Percentiles rank a stretch among this genome's conserved stretches.
These are phyloP conservation scores for Fraxinus ornus DNA, from an alignment of 305 asterid species.

Conservation along the genomic window DNA sequence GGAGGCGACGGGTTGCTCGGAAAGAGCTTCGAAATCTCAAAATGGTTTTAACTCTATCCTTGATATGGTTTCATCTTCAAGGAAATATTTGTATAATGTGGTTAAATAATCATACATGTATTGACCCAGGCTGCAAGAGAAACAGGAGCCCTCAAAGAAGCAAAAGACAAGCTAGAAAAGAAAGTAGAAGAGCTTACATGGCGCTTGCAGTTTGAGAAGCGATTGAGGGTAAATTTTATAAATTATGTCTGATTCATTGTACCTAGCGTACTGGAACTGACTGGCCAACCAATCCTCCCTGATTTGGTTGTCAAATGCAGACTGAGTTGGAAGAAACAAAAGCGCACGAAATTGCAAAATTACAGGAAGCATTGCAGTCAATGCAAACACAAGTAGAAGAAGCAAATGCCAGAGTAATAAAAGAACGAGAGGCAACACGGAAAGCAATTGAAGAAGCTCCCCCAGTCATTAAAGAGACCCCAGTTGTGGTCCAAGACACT, in stretches of 20 bases:
- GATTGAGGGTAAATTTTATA: conserved; percentile 63
- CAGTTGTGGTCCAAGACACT: conserved; percentile 87
- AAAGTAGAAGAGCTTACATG: conserved; percentile 99
- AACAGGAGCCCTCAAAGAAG: conserved; percentile 98
- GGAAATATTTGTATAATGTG: background rate
- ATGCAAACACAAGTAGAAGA: conserved; percentile 84
- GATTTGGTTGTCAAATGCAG: conserved; percentile 45
- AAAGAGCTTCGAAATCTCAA: conserved; percentile 86
- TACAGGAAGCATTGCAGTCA: conserved; percentile 75
- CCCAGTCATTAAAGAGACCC: conserved; percentile 94
- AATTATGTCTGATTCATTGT: background rate
- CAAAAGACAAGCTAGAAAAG: conserved; percentile 98
- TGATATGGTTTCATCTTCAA: conserved; percentile 25
- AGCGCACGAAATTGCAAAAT: conserved; percentile 77
- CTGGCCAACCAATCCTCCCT: conserved; percentile 23
- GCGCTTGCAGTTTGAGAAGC: conserved; percentile 97
- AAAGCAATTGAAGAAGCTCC: conserved; percentile 98
- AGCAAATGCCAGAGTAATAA: conserved; percentile 76
- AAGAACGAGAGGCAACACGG: conserved; percentile 86
- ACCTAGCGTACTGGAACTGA: conserved; percentile 16
- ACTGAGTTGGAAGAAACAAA: conserved; percentile 92
- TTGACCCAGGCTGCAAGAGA: conserved; percentile 84
- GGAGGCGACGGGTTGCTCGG: conserved; percentile 90
- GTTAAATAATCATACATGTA: background rate
- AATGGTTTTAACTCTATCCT: conserved; percentile 60